Evolutionary conservation across 495 filamentous ascomycete genomes (phyloP), one percentile per base, ranked within the genome.

Genomic region (Aspergillus campestris): DNA sequence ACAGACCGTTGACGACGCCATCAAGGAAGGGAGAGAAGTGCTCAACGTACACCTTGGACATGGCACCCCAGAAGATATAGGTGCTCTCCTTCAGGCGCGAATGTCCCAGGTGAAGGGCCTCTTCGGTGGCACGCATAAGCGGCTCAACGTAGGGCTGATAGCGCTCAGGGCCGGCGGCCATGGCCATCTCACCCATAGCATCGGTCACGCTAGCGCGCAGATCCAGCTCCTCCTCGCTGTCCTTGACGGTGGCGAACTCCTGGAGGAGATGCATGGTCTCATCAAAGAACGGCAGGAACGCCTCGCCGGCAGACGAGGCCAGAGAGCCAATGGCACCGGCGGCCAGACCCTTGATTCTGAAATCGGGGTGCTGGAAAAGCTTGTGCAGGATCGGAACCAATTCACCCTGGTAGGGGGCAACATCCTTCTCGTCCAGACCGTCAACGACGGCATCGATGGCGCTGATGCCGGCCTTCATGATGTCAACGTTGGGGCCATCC

Each of bases 41-140:
- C 59, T 89, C 89, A 53, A 82, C 79, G 61, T 98, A 98, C 7
- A 98, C 88, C 67, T 91, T 94, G 40, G 92, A 83, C 64, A 98
- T 82, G 18, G 82, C 86, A 54, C 87, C 87, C 89, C 92, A 98
- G 49, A 98, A 78, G 51, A 97, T 89, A 67, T 94, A 98, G 59
- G 87, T 94, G 43, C 89, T 96, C 68, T 98, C 94, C 60, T 86
- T 81, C 39, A 98, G 77, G 41, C 90, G 78, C 8, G 89, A 84
- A 68, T 95, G 89, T 44, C 84, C 90, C 1, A 98, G 81, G 58
- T 92, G 80, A 3, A 97, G 73, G 31, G 83, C 92, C 62, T 96
- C 91, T 65, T 96, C 88, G 46, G 87, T 91, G 13, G 91, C 84
- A 46, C 82, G 70, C 83, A 98, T 92, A 38, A 98, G 71, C 28